Percentiles rank a stretch among this genome's conserved stretches.
Evolutionary conservation across 805 yeast genomes (phyloP).

Genomic region (Tetrapisispora nanseiensis): DNA sequence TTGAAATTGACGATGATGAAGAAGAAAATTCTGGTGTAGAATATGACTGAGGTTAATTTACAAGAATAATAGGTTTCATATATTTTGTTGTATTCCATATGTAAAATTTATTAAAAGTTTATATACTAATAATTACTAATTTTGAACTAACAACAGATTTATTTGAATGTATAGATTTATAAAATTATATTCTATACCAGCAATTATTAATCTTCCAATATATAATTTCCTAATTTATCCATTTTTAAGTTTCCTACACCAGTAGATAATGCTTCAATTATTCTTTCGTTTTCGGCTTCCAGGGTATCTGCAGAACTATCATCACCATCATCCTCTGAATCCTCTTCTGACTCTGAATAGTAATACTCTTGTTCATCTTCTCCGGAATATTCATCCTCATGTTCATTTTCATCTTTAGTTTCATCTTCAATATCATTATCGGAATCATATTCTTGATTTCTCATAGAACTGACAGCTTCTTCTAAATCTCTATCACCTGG

Average conservation of each 20-base stretch:
- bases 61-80: neutral
- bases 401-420: conserved; percentile 34
- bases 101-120: neutral
- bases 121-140: neutral
- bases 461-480: conserved; percentile 60
- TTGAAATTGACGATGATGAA: conserved; percentile 22
- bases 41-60: conserved; percentile 20
- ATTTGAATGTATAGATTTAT: neutral
- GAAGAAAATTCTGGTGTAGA: conserved; percentile 31
- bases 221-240: conserved; percentile 78
- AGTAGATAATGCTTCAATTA: conserved; percentile 56
- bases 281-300: conserved; percentile 45
- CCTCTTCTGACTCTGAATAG: conserved; percentile 16
- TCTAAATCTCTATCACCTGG: conserved; percentile 57
- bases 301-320: conserved; percentile 29
- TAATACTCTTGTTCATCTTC: conserved; percentile 34
- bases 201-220: conserved; percentile 37
- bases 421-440: conserved; percentile 35
- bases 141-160: neutral
- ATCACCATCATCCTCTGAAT: conserved; percentile 25
- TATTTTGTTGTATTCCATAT: too few species aligned
- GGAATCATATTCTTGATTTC: conserved; percentile 33
- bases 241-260: conserved; percentile 61
- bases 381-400: conserved; percentile 34
- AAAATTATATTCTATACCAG: neutral